phyloP scores from a whole-genome alignment of 1,139 yeast genomes.

The Oligophagozyma castellii region DNA sequence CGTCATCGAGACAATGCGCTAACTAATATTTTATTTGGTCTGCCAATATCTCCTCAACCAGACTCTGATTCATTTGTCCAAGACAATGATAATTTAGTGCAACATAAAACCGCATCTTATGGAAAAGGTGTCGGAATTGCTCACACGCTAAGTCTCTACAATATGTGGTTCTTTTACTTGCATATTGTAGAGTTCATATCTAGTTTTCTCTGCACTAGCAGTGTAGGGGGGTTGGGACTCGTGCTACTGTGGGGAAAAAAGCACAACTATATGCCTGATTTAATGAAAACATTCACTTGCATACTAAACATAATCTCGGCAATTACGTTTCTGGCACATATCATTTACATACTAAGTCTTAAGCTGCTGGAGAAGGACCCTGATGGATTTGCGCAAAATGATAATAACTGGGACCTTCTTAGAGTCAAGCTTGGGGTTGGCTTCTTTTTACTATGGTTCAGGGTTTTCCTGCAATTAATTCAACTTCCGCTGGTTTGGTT shows the following conservation, averaged over 20 bases:
- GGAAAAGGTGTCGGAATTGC: conserved; percentile 9
- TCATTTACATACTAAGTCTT: conserved; percentile 7
- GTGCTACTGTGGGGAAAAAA: conserved; percentile 6
- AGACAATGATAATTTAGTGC: conserved; percentile 5
- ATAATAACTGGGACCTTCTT: conserved; percentile 11
- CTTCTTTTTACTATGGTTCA: conserved; percentile 10
- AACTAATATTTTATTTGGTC: conserved; percentile 2
- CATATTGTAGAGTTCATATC: conserved; percentile 1
- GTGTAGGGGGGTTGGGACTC: conserved; percentile 7
- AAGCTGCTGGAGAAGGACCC: conserved; percentile 8
- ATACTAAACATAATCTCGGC: conserved; percentile 6
- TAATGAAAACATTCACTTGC: conserved; percentile 5
- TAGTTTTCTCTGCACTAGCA: conserved; percentile 4
- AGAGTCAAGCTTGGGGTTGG: conserved; percentile 12
- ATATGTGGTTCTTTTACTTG: conserved; percentile 4
- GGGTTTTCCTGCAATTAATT: conserved; percentile 9
- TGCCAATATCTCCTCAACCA: no score
- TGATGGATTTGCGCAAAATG: not conserved
- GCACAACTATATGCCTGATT: conserved; percentile 5
- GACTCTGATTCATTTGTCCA: conserved; percentile 5
- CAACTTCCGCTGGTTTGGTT: conserved; percentile 7
- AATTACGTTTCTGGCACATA: conserved; percentile 5
- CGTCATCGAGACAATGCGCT: conserved; percentile 3
- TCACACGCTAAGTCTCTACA: conserved; percentile 7
- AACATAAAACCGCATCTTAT: no score